Evolutionary conservation across 2,329 filamentous ascomycete genomes (phyloP).

Genomic region (Diaporthe sp.): DNA sequence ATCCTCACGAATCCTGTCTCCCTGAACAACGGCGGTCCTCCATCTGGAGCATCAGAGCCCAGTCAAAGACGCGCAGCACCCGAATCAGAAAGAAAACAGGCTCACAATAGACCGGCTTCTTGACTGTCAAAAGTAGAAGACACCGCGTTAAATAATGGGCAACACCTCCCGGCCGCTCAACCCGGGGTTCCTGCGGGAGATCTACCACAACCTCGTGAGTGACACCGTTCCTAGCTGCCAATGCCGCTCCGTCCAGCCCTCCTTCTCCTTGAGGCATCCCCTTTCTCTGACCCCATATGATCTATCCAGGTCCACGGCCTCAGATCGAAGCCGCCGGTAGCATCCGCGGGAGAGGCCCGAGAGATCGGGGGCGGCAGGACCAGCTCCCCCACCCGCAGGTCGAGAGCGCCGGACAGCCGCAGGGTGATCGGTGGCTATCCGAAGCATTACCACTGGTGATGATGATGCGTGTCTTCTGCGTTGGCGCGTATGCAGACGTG

Average conservation of each 20-base stretch:
- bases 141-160: not conserved
- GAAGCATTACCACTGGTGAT: slow-evolving; percentile 22
- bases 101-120: not conserved
- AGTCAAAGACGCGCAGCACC: not conserved
- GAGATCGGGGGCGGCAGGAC: not conserved
- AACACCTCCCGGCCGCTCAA: slow-evolving; percentile 10
- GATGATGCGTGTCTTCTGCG: too few species aligned
- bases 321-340: not conserved
- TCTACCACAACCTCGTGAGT: slow-evolving; percentile 19
- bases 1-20: not conserved
- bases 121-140: not conserved
- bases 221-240: accelerated
- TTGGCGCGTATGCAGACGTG: accelerated
- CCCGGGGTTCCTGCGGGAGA: not conserved
- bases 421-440: slow-evolving; percentile 26
- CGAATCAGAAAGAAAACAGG: not conserved
- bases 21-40: not conserved
- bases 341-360: not conserved
- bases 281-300: not conserved
- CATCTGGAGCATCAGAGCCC: not conserved
- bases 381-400: not conserved
- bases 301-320: not conserved
- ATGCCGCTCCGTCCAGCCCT: not conserved
- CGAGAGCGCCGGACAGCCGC: not conserved
- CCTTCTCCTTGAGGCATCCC: too few species aligned